Evolutionary conservation across 257 asterid genomes (phyloP).

Genomic region (Coffea canephora): DNA sequence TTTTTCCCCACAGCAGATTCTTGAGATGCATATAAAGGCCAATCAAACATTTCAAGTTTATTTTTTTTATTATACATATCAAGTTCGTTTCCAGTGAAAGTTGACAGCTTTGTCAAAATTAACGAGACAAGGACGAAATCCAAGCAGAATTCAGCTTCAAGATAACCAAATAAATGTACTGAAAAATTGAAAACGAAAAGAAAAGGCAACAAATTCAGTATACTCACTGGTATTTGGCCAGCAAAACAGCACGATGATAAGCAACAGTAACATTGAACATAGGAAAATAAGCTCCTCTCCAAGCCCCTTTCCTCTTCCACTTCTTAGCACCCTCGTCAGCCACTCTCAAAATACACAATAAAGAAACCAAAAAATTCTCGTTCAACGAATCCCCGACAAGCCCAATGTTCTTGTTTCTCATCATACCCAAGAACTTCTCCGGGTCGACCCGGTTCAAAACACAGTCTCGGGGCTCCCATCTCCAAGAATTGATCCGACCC

Average conservation of each 20-base stretch:
- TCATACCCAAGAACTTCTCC: constrained; percentile 50
- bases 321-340: constrained; percentile 78
- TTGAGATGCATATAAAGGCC: neutral
- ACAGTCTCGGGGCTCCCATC: constrained; percentile 75
- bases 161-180: neutral
- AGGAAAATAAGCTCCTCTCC: constrained; percentile 95
- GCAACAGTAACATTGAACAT: constrained; percentile 83
- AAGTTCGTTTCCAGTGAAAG: neutral
- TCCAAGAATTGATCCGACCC: constrained; percentile 95
- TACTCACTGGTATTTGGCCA: constrained; percentile 76
- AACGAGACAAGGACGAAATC: neutral
- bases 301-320: constrained; percentile 97
- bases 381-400: constrained; percentile 93
- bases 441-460: constrained; percentile 74
- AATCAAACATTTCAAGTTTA: neutral
- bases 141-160: neutral
- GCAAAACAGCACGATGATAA: constrained; percentile 93
- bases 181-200: neutral
- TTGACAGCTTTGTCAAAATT: neutral
- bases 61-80: neutral
- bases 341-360: constrained; percentile 64
- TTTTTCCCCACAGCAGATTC: too few species aligned
- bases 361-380: constrained; percentile 78
- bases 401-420: constrained; percentile 84
- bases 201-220: neutral